Evolutionary conservation across 306 rosid species (phyloP).

Genomic region (Alnus rubra): DNA sequence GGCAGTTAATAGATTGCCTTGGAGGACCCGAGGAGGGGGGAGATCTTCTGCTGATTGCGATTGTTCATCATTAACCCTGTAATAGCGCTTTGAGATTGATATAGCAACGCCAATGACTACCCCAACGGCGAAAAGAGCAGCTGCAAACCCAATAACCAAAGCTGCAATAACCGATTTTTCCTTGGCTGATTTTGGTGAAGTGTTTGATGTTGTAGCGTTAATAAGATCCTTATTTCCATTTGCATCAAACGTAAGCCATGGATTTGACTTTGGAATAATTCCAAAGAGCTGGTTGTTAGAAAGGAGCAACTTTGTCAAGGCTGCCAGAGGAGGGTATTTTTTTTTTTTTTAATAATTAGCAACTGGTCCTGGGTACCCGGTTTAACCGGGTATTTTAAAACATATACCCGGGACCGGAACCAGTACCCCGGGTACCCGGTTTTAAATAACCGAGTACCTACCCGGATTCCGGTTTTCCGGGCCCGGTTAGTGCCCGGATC

Average conservation of each 20-base stretch:
- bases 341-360: too few relatives aligned
- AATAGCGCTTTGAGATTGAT: slow-evolving; percentile 40
- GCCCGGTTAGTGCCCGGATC: too few relatives aligned
- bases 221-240: slow-evolving; percentile 32
- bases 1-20: too few relatives aligned
- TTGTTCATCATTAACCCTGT: slow-evolving; percentile 37
- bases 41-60: too few relatives aligned
- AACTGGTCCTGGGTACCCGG: too few relatives aligned
- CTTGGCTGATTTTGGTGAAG: background rate
- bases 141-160: slow-evolving; percentile 49
- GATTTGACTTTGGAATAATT: slow-evolving; percentile 25
- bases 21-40: too few relatives aligned
- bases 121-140: slow-evolving; percentile 45
- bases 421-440: too few relatives aligned
- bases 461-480: too few relatives aligned
- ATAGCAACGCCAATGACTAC: slow-evolving; percentile 36
- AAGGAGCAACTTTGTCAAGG: slow-evolving; percentile 57
- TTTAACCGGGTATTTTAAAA: too few relatives aligned
- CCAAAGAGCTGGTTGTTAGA: slow-evolving; percentile 65
- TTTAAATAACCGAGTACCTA: too few relatives aligned
- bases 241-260: slow-evolving; percentile 20
- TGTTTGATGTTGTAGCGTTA: background rate
- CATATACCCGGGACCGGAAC: too few relatives aligned
- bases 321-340: background rate
- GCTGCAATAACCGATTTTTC: slow-evolving; percentile 36